Evolutionary conservation across 2,329 filamentous ascomycete species (phyloP).

Genomic region (Epichloe bromicola): DNA sequence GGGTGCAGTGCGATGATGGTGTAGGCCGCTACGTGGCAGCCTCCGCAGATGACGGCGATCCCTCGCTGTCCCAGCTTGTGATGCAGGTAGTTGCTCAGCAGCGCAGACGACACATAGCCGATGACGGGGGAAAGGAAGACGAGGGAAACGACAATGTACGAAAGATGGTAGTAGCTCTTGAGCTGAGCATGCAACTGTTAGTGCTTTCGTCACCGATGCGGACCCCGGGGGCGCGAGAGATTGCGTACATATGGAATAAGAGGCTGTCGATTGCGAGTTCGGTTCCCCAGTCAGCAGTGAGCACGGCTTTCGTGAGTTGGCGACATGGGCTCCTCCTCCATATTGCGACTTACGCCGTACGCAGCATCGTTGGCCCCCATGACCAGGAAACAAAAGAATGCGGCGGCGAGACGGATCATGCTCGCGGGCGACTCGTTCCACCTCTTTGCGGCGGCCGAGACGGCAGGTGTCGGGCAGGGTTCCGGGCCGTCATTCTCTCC

Average conservation of each 20-base stretch:
- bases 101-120: constrained; percentile 48
- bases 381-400: constrained; percentile 44
- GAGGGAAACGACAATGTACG: constrained; percentile 47
- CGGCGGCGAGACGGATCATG: constrained; percentile 33
- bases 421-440: constrained; percentile 39
- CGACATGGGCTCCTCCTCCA: background rate
- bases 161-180: constrained; percentile 46
- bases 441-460: constrained; percentile 17
- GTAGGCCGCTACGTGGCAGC: constrained; percentile 49
- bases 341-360: constrained; percentile 34
- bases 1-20: constrained; percentile 47
- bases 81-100: constrained; percentile 49
- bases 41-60: constrained; percentile 47
- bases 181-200: constrained; percentile 25
- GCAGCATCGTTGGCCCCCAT: constrained; percentile 47
- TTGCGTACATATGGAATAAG: constrained; percentile 36
- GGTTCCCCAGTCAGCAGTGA: constrained; percentile 5
- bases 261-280: constrained; percentile 18
- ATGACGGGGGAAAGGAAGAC: constrained; percentile 51
- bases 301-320: background rate
- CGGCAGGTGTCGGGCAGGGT: background rate
- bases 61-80: constrained; percentile 51
- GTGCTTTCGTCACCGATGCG: background rate
- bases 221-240: too few species aligned
- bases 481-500: constrained; percentile 2